Evolutionary conservation across 129 eudicot genomes (phyloP).

Genomic region (Sambucus nigra): DNA sequence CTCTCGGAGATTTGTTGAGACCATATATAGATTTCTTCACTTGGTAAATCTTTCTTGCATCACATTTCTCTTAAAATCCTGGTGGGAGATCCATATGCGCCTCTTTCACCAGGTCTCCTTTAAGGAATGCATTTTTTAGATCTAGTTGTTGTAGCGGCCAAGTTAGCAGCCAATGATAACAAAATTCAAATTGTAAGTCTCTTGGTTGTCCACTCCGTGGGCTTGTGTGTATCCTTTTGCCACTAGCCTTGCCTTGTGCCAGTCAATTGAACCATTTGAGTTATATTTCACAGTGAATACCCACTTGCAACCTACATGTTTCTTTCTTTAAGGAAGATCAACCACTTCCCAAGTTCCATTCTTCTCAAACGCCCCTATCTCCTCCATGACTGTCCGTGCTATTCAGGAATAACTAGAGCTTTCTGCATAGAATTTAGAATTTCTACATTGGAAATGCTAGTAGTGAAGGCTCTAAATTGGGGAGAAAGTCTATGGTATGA

Average conservation of each 20-base stretch:
- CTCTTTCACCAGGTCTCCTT: neutral
- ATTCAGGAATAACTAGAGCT: neutral
- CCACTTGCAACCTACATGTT: neutral
- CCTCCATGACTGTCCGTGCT: neutral
- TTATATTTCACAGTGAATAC: neutral
- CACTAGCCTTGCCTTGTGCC: neutral
- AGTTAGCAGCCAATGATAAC: neutral
- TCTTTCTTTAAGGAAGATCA: neutral
- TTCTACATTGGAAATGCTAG: neutral
- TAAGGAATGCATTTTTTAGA: neutral
- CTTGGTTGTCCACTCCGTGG: neutral
- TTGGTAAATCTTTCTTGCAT: neutral
- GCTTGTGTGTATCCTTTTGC: neutral
- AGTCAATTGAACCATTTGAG: neutral
- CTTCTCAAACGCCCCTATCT: neutral
- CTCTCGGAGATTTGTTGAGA: neutral
- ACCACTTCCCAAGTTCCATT: constrained; percentile 1
- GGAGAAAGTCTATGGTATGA: constrained; percentile 4
- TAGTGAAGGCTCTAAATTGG: neutral
- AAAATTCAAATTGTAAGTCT: neutral
- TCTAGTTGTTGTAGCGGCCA: neutral
- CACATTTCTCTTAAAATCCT: neutral
- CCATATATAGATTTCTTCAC: neutral
- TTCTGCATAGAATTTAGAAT: neutral
- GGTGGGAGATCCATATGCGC: neutral